Evolutionary conservation across 2,329 filamentous ascomycete genomes (phyloP).

Genomic region (Hymenoscyphus scutula): DNA sequence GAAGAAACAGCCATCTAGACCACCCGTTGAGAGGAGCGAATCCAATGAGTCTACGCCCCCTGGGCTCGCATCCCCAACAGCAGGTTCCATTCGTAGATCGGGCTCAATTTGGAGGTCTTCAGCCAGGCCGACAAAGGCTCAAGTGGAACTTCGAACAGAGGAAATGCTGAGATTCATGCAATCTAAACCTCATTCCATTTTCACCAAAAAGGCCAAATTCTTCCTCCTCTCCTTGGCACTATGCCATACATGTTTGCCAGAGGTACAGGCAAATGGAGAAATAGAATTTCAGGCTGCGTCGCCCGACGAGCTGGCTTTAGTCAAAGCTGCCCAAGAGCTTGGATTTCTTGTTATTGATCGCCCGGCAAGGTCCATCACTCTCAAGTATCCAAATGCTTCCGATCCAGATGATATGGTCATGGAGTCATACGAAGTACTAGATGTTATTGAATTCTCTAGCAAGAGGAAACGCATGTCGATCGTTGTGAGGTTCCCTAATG

Average conservation of each 20-base stretch:
- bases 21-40: neutral
- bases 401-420: slow-evolving; percentile 25
- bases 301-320: slow-evolving; percentile 84
- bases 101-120: slow-evolving; percentile 34
- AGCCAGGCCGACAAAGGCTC: slow-evolving; percentile 39
- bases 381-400: slow-evolving; percentile 38
- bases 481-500: slow-evolving; percentile 78
- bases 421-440: slow-evolving; percentile 74
- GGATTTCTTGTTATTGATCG: slow-evolving; percentile 76
- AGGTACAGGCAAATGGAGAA: slow-evolving; percentile 64
- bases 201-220: slow-evolving; percentile 75
- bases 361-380: slow-evolving; percentile 65
- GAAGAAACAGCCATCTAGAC: slow-evolving; percentile 17
- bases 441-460: slow-evolving; percentile 89
- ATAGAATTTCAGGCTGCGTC: slow-evolving; percentile 86
- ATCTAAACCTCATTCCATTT: slow-evolving; percentile 69
- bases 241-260: slow-evolving; percentile 88
- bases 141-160: slow-evolving; percentile 61
- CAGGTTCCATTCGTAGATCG: slow-evolving; percentile 25
- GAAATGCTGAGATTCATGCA: slow-evolving; percentile 79
- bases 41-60: slow-evolving; percentile 8
- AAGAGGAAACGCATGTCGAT: slow-evolving; percentile 89
- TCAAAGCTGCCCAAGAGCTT: slow-evolving; percentile 80
- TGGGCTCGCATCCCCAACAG: slow-evolving; percentile 7
- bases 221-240: slow-evolving; percentile 82